These are phyloP conservation scores for Xylariaceae sp. DNA, from an alignment of 2,329 filamentous ascomycete genomes.

Conservation along the genomic window DNA sequence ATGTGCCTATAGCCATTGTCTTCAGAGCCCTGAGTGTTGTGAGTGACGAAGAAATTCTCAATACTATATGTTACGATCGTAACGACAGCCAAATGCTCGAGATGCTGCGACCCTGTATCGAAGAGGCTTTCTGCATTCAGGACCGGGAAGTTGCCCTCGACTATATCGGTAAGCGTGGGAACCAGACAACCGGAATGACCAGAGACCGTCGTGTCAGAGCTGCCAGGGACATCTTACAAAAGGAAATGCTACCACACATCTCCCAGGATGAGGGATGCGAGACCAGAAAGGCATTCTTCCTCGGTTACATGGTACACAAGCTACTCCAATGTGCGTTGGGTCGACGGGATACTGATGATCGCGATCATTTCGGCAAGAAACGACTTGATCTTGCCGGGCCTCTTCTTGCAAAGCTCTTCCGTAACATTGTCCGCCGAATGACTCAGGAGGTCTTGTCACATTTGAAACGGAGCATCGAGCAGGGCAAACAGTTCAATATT, in stretches of 20 bases:
- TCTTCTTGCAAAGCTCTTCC: slow-evolving; percentile 94
- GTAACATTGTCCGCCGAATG: slow-evolving; percentile 86
- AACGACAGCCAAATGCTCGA: slow-evolving; percentile 97
- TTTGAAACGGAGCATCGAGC: slow-evolving; percentile 89
- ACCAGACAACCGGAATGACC: slow-evolving; percentile 70
- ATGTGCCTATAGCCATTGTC: slow-evolving; percentile 92
- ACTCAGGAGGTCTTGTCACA: slow-evolving; percentile 91
- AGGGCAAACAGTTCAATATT: slow-evolving; percentile 85
- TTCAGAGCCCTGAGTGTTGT: slow-evolving; percentile 96
- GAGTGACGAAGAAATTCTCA: slow-evolving; percentile 96
- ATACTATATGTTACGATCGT: slow-evolving; percentile 95
- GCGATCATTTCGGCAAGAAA: slow-evolving; percentile 99
- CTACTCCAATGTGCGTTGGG: slow-evolving; percentile 92
- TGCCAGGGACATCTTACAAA: slow-evolving; percentile 92
- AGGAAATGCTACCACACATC: slow-evolving; percentile 95
- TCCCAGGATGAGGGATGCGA: slow-evolving; percentile 94
- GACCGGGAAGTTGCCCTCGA: slow-evolving; percentile 93
- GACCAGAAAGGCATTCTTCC: slow-evolving; percentile 95
- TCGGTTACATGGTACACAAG: slow-evolving; percentile 98
- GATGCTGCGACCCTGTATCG: slow-evolving; percentile 95
- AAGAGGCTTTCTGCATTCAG: slow-evolving; percentile 95
- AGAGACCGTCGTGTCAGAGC: slow-evolving; percentile 89
- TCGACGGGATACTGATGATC: slow-evolving; percentile 91
- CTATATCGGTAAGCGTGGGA: slow-evolving; percentile 92
- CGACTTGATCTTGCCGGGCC: slow-evolving; percentile 93